Conservation (phyloP, 2,329 filamentous ascomycete genomes). For the Trichoderma koningiopsis region DNA sequence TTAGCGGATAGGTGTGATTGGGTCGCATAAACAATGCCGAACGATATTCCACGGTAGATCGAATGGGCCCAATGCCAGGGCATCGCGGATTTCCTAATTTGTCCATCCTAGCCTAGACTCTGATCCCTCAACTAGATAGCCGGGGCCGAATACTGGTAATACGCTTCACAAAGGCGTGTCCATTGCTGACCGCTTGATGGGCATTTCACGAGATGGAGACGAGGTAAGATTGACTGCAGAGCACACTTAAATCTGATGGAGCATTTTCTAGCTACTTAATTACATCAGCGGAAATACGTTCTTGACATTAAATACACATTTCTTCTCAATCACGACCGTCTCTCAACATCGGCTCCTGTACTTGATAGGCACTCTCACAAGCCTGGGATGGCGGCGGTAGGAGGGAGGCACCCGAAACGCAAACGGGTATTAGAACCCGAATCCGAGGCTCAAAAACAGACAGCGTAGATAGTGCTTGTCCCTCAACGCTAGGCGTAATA, state of each 20-base stretch:
- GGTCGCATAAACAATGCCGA: slow-evolving; percentile 3
- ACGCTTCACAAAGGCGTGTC: background rate
- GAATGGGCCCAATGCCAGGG: background rate
- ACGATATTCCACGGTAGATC: background rate
- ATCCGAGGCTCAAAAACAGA: background rate
- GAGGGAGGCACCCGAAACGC: background rate
- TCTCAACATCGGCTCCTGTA: background rate
- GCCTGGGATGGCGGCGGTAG: background rate
- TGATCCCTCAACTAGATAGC: background rate
- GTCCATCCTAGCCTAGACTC: background rate
- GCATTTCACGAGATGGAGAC: background rate
- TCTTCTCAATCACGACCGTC: background rate
- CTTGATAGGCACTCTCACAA: too few species aligned
- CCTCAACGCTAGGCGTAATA: background rate
- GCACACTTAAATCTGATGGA: background rate
- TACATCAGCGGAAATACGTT: background rate
- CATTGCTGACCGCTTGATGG: background rate
- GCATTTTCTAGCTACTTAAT: background rate
- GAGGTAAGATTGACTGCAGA: background rate
- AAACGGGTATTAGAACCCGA: background rate
- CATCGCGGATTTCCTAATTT: background rate
- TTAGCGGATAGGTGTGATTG: background rate
- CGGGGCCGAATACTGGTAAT: background rate
- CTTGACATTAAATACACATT: background rate
- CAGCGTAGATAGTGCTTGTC: background rate